A percentile compares a stretch with the other conserved stretches of the same genome.
phyloP scores from a whole-genome alignment of 257 asterid species.

The Gentiana straminea region DNA sequence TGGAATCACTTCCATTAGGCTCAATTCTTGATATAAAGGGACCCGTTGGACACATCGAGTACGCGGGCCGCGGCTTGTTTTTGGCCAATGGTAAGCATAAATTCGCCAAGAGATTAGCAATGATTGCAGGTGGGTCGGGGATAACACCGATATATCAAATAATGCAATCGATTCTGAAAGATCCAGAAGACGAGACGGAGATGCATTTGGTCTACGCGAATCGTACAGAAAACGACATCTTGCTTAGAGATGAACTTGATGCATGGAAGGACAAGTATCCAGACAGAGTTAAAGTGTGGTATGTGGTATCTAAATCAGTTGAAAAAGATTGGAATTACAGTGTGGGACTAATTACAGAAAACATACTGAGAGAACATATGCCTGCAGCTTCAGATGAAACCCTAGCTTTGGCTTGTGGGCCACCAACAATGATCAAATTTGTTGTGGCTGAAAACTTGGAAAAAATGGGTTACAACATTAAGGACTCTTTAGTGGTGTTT shows the following conservation, averaged over 20 bases:
- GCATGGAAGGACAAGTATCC: conserved; percentile 66
- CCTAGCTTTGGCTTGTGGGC: conserved; percentile 83
- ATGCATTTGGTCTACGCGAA: conserved; percentile 81
- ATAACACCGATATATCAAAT: conserved; percentile 85
- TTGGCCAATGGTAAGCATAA: conserved; percentile 49
- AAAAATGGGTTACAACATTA: conserved; percentile 75
- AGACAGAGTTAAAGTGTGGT: conserved; percentile 72
- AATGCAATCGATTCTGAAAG: conserved; percentile 74
- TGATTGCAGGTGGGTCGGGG: conserved; percentile 94
- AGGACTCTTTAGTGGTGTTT: conserved; percentile 61
- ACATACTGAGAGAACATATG: conserved; percentile 53
- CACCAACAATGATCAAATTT: conserved; percentile 89
- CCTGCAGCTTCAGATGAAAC: conserved; percentile 41
- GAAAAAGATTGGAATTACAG: conserved; percentile 60
- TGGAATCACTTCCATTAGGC: conserved; percentile 48
- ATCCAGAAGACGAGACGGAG: conserved; percentile 66
- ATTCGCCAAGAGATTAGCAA: conserved; percentile 56
- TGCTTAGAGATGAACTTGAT: conserved; percentile 61
- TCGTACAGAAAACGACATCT: conserved; percentile 76
- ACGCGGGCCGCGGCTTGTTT: conserved; percentile 55
- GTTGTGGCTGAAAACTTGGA: conserved; percentile 86
- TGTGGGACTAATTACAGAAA: conserved; percentile 51
- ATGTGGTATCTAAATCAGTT: conserved; percentile 50
- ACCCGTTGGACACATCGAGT: conserved; percentile 88
- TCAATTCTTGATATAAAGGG: conserved; percentile 61